These are phyloP conservation scores for Rosa lucieae DNA, from an alignment of 306 rosid species.

Conservation along the genomic window DNA sequence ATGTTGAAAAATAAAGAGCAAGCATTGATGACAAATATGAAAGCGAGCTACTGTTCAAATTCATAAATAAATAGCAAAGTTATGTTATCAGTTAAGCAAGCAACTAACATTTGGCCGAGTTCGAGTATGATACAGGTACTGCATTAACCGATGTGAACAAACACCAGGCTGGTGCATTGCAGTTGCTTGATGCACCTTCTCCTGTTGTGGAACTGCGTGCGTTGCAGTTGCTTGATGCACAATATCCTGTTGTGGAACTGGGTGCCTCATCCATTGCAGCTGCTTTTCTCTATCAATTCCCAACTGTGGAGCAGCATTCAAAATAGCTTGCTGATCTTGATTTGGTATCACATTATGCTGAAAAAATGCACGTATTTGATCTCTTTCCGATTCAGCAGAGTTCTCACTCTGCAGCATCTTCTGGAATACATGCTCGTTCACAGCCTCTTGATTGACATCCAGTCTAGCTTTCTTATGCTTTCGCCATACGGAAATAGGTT, in stretches of 20 bases:
- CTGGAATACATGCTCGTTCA: slow-evolving; percentile 20
- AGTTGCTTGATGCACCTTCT: slow-evolving; percentile 17
- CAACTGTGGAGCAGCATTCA: slow-evolving; percentile 17
- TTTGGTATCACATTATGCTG: slow-evolving; percentile 28
- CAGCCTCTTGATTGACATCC: slow-evolving; percentile 16
- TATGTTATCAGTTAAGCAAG: neutral
- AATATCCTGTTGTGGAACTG: neutral
- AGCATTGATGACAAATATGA: neutral
- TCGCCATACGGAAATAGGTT: slow-evolving; percentile 3
- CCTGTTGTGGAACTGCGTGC: neutral
- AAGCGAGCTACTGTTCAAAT: neutral
- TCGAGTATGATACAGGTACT: slow-evolving; percentile 39
- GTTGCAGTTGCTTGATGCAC: slow-evolving; percentile 17
- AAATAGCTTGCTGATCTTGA: slow-evolving; percentile 1
- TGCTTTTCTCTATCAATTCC: slow-evolving; percentile 22
- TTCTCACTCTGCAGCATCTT: slow-evolving; percentile 29
- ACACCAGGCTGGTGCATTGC: slow-evolving; percentile 21
- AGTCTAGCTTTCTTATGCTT: slow-evolving; percentile 26
- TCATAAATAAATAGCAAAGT: neutral
- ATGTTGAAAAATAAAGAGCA: slow-evolving; percentile 1
- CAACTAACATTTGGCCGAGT: slow-evolving; percentile 42
- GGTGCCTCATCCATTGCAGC: slow-evolving; percentile 34
- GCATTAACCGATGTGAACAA: slow-evolving; percentile 42
- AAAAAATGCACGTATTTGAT: slow-evolving; percentile 22
- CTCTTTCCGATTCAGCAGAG: slow-evolving; percentile 27